Percentiles rank a stretch among this genome's conserved stretches.
These are phyloP conservation scores for Colletotrichum nymphaeae DNA, from an alignment of 2,329 filamentous ascomycete genomes.

Conservation along the genomic window DNA sequence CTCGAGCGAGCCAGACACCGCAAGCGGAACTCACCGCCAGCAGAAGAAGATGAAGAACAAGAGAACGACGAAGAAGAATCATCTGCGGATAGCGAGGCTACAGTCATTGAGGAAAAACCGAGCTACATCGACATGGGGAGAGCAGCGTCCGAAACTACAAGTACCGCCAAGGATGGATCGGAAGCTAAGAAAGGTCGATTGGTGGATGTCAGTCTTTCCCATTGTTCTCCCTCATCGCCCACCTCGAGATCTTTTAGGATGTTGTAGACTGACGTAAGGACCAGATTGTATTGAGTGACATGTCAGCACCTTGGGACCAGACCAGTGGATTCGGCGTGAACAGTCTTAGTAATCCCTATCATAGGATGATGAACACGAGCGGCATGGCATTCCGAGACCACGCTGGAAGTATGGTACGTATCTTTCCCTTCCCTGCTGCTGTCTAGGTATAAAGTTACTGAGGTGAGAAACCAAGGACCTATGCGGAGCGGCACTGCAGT, in stretches of 20 bases:
- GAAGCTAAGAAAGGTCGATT: conserved; percentile 50
- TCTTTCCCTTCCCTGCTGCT: background rate
- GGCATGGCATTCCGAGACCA: conserved; percentile 90
- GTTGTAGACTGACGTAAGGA: conserved; percentile 27
- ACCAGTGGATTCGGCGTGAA: conserved; percentile 82
- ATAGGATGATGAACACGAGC: conserved; percentile 99
- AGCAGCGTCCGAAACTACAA: conserved; percentile 39
- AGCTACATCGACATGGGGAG: conserved; percentile 77
- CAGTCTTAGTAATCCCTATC: conserved; percentile 94
- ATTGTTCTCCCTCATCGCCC: background rate
- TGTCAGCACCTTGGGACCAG: conserved; percentile 96
- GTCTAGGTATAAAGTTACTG: background rate
- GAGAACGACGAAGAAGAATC: conserved; percentile 29
- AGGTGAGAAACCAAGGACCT: conserved; percentile 73
- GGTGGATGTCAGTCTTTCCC: conserved; percentile 73
- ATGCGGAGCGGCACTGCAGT: conserved; percentile 85
- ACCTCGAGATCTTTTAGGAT: background rate
- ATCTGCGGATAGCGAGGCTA: conserved; percentile 37
- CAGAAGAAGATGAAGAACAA: conserved; percentile 13
- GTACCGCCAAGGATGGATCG: conserved; percentile 48
- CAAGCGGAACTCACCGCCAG: conserved; percentile 19
- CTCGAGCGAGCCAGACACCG: conserved; percentile 71
- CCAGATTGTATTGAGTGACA: conserved; percentile 93
- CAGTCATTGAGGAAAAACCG: conserved; percentile 51
- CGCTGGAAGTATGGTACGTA: conserved; percentile 89